Percentiles rank a stretch among this genome's conserved stretches.
phyloP scores from a whole-genome alignment of 129 eudicot genomes.

The Erigeron canadensis region DNA sequence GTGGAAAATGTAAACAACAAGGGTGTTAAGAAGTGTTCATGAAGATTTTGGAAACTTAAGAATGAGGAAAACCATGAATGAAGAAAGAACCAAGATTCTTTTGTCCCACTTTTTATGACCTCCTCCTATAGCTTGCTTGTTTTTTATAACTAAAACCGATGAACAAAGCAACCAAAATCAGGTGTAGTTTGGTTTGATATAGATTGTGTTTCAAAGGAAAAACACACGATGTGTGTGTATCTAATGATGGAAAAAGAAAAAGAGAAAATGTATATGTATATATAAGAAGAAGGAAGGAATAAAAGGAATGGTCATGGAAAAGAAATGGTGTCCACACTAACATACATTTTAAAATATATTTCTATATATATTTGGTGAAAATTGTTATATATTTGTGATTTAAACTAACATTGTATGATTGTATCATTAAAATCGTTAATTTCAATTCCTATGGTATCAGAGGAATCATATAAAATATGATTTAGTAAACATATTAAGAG shows the following conservation, averaged over 20 bases:
- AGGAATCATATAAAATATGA: constrained; percentile 2
- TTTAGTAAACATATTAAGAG: background rate
- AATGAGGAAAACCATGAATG: constrained; percentile 58
- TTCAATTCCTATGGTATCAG: background rate
- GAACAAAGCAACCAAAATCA: constrained; percentile 40
- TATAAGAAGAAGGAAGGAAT: constrained; percentile 23
- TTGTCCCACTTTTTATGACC: constrained; percentile 54
- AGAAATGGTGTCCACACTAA: constrained; percentile 36
- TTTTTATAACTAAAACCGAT: constrained; percentile 34
- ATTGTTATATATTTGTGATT: background rate
- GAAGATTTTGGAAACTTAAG: constrained; percentile 57
- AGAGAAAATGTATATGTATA: constrained; percentile 26
- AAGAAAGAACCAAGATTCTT: constrained; percentile 65
- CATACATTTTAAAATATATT: constrained; percentile 33
- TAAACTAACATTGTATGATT: background rate
- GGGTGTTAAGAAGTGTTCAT: constrained; percentile 32
- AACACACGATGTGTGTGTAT: constrained; percentile 1
- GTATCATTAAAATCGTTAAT: background rate
- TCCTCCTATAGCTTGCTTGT: constrained; percentile 10
- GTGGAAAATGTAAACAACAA: constrained; percentile 31
- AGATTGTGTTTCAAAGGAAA: constrained; percentile 23
- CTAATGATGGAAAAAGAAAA: constrained; percentile 29
- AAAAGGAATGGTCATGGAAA: constrained; percentile 42
- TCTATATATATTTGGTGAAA: background rate
- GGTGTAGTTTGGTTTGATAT: constrained; percentile 44